Evolutionary conservation across 2,329 filamentous ascomycete genomes (phyloP), one percentile per base, ranked within the genome.

Genomic region (Colletotrichum camelliae): DNA sequence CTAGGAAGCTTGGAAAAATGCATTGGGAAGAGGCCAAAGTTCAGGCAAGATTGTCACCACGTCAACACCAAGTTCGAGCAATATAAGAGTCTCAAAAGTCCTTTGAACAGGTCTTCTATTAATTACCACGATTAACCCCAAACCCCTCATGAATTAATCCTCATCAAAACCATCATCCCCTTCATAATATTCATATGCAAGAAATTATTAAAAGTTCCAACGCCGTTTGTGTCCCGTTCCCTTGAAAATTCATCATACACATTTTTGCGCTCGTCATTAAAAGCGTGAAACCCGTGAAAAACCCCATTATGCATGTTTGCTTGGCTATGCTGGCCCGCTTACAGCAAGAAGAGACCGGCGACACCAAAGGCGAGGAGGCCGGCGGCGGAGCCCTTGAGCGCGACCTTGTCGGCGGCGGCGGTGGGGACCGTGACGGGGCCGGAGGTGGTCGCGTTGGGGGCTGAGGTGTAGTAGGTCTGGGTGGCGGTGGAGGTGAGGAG

Each of bases 281-380:
- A 21, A 21, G 43, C 43, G 43, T 52, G 43, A 52, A 52, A 21
- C 12, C 43, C 43, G 43, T 52, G n/a, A 52, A 48, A 48, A 52
- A 31, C 2, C 43, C 43, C 43, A 52, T 52, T 52, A 52, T 52
- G 43, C 43, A 52, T 27, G 0, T 0, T 52, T 52, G 43, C 43
- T 21, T 21, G 21, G 43, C 43, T 21, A 13, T 52, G 43, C 43
- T 43, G 39, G 39, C 18, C 39, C 37, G 6, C 7, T 77, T 80
- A 85, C 71, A 84, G 64, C 78, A 84, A 79, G 77, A 84, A 80
- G 65, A 85, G 77, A 21, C 83, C 81, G 79, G 85, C 81, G 78
- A 84, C 82, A 77, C 82, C 83, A 75, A 85, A 85, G 43, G 82
- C 83, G 72, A 85, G 70, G n/a, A 85, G 78, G 39, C 83, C 83